phyloP scores from a whole-genome alignment of 208 protist genomes.

The Acanthamoeba polyphaga region DNA sequence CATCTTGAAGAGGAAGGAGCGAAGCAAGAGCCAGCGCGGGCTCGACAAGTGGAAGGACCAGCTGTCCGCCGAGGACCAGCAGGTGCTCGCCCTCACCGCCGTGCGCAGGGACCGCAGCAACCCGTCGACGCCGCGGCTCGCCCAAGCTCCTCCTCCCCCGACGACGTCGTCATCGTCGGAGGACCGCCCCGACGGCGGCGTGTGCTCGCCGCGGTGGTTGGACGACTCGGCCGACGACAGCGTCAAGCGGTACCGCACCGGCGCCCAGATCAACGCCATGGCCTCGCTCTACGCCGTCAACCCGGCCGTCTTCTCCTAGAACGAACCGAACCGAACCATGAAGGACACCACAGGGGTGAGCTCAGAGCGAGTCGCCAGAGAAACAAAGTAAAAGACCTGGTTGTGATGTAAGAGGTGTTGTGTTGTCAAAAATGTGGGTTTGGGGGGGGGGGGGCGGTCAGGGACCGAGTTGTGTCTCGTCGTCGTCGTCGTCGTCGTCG shows the following conservation, averaged over 20 bases:
- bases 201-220: constrained; percentile 1
- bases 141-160: no score
- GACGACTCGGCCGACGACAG: not conserved
- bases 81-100: not conserved
- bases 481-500: not conserved
- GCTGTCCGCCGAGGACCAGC: constrained; percentile 5
- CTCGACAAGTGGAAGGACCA: constrained; percentile 20
- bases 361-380: no score
- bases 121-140: not conserved
- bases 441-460: not conserved
- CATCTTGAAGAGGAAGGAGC: not conserved
- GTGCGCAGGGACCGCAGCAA: not conserved
- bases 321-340: no score
- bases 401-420: no score
- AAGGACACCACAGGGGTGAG: no score
- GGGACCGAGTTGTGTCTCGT: not conserved
- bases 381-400: no score
- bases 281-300: constrained; percentile 3
- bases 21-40: constrained; percentile 19
- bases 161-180: not conserved
- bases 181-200: not conserved
- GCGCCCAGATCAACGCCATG: constrained; percentile 2
- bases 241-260: not conserved
- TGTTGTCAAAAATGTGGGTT: not conserved
- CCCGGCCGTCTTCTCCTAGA: not conserved